Conservation (phyloP, 768 basidiomycete species). For the Saitozyma sp. region DNA sequence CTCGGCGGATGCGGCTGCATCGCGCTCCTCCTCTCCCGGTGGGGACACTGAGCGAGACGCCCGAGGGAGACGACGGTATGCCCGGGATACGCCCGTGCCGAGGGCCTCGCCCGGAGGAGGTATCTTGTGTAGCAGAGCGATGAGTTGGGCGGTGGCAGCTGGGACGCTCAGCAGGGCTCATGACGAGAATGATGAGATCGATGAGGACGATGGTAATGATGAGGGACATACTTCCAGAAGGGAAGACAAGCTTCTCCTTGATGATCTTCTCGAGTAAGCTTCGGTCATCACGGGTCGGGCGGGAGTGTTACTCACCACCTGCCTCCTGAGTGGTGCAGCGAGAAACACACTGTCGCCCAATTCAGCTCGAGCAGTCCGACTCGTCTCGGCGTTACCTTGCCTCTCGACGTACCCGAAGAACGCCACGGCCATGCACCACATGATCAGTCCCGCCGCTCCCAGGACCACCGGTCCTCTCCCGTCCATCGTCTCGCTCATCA, state of each 20-base stretch:
- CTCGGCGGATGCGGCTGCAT: constrained; percentile 36
- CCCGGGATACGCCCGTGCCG: constrained; percentile 52
- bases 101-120: constrained; percentile 34
- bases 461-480: constrained; percentile 73
- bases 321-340: constrained; percentile 88
- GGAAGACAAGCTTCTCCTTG: constrained; percentile 89
- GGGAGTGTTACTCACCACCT: constrained; percentile 66
- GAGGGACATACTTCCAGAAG: constrained; percentile 67
- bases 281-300: constrained; percentile 8
- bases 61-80: constrained; percentile 28
- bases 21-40: constrained; percentile 46
- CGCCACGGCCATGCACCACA: constrained; percentile 86
- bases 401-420: constrained; percentile 73
- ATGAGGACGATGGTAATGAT: background rate
- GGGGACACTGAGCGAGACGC: constrained; percentile 33
- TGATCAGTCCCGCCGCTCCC: constrained; percentile 69
- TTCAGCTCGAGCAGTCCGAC: background rate
- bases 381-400: background rate
- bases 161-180: background rate
- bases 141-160: constrained; percentile 89
- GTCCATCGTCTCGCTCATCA: constrained; percentile 73
- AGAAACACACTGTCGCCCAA: constrained; percentile 72
- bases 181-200: background rate
- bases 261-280: constrained; percentile 64
- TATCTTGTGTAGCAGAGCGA: constrained; percentile 76